Evolutionary conservation across 352 stramenopile genomes (phyloP).

Genomic region (Phytopythium vexans): DNA sequence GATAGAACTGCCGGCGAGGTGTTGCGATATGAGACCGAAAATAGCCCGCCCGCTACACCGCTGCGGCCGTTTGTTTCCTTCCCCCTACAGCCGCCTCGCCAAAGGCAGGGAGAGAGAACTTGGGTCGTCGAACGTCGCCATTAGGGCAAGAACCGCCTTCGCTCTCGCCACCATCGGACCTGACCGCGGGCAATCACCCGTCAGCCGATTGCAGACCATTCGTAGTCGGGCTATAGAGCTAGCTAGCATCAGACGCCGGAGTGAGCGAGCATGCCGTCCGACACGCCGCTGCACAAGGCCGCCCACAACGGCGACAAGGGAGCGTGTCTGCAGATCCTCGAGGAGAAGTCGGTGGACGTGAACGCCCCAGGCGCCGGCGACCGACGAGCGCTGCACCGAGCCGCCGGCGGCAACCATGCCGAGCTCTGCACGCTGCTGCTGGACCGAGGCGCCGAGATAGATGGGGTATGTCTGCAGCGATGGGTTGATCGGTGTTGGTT

Average conservation of each 20-base stretch:
- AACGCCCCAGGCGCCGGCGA: conserved; percentile 86
- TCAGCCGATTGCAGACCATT: too few relatives aligned
- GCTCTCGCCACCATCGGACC: too few relatives aligned
- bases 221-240: background rate
- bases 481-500: background rate
- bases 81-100: too few relatives aligned
- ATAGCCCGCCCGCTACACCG: too few relatives aligned
- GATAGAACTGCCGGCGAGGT: too few relatives aligned
- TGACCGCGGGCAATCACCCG: too few relatives aligned
- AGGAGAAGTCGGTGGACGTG: conserved; percentile 87
- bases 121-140: too few relatives aligned
- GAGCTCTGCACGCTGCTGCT: conserved; percentile 86
- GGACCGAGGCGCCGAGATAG: conserved; percentile 84
- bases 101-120: too few relatives aligned
- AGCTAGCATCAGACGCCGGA: conserved; percentile 1
- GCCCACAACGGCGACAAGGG: conserved; percentile 90
- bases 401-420: conserved; percentile 85
- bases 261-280: conserved; percentile 67
- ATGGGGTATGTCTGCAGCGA: conserved; percentile 48
- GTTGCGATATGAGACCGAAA: too few relatives aligned
- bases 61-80: too few relatives aligned
- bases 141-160: too few relatives aligned
- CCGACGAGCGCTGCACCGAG: conserved; percentile 83
- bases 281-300: conserved; percentile 89
- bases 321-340: conserved; percentile 81